phyloP scores from a whole-genome alignment of 257 asterid species.

The Solanum bukasovii region DNA sequence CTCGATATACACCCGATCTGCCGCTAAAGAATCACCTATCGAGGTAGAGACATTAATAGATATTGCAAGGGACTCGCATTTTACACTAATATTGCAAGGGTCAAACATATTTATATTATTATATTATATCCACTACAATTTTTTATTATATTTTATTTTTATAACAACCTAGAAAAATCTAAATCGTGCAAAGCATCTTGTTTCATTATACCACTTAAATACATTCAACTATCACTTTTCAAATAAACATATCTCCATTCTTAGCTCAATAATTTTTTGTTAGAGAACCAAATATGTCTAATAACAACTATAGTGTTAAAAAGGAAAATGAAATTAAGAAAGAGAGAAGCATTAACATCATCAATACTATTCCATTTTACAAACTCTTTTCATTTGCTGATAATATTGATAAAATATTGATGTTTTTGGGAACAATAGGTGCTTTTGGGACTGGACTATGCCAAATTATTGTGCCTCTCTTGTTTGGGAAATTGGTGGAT shows the following conservation, averaged over 20 bases:
- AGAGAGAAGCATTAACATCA: constrained; percentile 3
- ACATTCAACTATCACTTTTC: background rate
- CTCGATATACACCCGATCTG: no score
- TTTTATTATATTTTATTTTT: no score
- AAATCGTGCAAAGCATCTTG: background rate
- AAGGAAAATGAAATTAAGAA: background rate
- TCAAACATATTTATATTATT: background rate
- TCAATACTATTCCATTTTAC: constrained; percentile 20
- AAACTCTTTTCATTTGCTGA: constrained; percentile 57
- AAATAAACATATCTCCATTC: background rate
- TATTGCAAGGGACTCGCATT: no score
- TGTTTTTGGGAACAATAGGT: constrained; percentile 45
- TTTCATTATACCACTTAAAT: background rate
- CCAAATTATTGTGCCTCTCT: constrained; percentile 36
- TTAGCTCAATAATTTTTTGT: background rate
- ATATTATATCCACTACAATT: no score
- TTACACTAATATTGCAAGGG: no score
- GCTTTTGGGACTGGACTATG: constrained; percentile 50
- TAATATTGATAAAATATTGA: constrained; percentile 35
- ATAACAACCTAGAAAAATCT: background rate
- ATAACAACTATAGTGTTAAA: background rate
- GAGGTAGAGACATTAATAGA: no score
- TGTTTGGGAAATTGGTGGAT: constrained; percentile 48
- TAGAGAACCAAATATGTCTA: background rate
- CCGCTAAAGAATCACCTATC: no score